Conservation (phyloP, 768 basidiomycete species). For the Russula ochroleuca region DNA sequence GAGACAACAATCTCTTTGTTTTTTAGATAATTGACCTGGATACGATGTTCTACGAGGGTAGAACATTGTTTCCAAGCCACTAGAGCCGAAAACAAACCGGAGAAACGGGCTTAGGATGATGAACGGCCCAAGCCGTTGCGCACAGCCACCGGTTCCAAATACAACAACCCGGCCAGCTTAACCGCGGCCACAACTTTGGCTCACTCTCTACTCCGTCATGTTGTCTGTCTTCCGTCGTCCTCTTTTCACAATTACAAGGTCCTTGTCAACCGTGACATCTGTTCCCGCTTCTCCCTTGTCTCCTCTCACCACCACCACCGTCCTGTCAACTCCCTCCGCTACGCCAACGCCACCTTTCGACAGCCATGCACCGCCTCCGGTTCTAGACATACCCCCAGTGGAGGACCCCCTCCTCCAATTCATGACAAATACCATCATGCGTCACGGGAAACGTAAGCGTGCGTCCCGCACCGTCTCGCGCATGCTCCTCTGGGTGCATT, state of each 20-base stretch:
- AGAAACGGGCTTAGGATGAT: background rate
- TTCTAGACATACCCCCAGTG: conserved; percentile 59
- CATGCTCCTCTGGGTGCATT: conserved; percentile 69
- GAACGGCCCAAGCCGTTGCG: background rate
- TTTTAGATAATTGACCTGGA: conserved; percentile 7
- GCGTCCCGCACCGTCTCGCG: conserved; percentile 53
- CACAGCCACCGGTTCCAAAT: background rate
- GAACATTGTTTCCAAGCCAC: conserved; percentile 12
- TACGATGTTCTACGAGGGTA: background rate
- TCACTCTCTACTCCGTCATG: conserved; percentile 6
- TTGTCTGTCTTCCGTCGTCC: conserved; percentile 16
- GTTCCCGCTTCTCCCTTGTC: conserved; percentile 3
- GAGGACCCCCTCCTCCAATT: conserved; percentile 71
- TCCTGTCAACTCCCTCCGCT: background rate
- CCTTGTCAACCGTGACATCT: conserved; percentile 18
- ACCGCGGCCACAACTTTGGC: conserved; percentile 14
- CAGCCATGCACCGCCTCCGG: conserved; percentile 11
- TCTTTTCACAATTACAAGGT: conserved; percentile 15
- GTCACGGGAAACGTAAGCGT: conserved; percentile 58
- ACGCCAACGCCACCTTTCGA: background rate
- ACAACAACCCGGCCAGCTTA: conserved; percentile 5
- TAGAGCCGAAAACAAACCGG: conserved; percentile 6
- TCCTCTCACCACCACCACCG: background rate
- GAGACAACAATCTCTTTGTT: conserved; percentile 22
- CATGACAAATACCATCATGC: conserved; percentile 57